Evolutionary conservation across 768 basidiomycete species (phyloP).

Genomic region (Tremella fuciformis): DNA sequence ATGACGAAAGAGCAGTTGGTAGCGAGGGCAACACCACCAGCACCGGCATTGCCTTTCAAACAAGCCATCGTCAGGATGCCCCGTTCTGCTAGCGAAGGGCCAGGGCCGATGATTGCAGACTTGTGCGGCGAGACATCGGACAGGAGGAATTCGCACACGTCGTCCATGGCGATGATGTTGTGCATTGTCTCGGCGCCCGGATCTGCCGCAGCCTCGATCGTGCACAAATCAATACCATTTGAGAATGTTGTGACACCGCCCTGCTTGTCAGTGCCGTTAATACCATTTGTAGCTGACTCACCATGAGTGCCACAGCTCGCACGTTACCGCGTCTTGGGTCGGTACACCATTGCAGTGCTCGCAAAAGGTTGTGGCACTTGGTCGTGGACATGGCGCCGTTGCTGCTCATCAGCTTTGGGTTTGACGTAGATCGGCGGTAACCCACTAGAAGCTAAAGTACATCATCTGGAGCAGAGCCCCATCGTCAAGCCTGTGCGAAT

Average conservation of each 20-base stretch:
- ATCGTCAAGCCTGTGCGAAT: conserved; percentile 8
- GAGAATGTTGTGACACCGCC: conserved; percentile 42
- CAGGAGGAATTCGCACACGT: conserved; percentile 46
- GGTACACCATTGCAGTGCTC: conserved; percentile 33
- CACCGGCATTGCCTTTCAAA: conserved; percentile 44
- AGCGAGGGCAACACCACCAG: conserved; percentile 45
- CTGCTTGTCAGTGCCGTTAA: conserved; percentile 8
- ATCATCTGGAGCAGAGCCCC: conserved; percentile 25
- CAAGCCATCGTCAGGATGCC: conserved; percentile 43
- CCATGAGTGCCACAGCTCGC: conserved; percentile 39
- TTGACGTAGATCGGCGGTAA: neutral
- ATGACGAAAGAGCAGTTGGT: conserved; percentile 41
- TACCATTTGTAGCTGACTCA: conserved; percentile 9
- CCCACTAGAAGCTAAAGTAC: conserved; percentile 49
- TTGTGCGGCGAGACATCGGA: conserved; percentile 28
- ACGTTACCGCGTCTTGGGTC: conserved; percentile 25
- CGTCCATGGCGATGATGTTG: conserved; percentile 49
- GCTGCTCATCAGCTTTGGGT: conserved; percentile 21
- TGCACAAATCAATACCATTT: conserved; percentile 47
- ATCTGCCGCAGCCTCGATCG: conserved; percentile 34
- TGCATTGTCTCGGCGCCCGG: conserved; percentile 42
- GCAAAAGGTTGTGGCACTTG: conserved; percentile 37
- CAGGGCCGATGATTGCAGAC: conserved; percentile 22
- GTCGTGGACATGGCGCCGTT: conserved; percentile 46
- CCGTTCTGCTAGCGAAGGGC: conserved; percentile 18